Evolutionary conservation across 306 rosid genomes (phyloP), one percentile per base, ranked within the genome.

Genomic region (Delonix regia): DNA sequence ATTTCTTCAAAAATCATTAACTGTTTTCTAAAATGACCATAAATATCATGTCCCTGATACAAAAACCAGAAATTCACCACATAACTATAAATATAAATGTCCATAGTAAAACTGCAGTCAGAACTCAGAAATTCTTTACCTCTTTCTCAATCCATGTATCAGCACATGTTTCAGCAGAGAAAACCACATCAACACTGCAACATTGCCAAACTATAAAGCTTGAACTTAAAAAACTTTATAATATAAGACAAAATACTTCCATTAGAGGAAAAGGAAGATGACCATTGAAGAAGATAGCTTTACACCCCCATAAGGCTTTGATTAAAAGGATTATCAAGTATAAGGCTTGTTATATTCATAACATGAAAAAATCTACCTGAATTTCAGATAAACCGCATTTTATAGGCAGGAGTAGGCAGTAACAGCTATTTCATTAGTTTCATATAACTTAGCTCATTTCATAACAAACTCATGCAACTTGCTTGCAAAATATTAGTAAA

Each of bases 101-200:
- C 63, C 44, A 44, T 8, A 38, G 47, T 8, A 71, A 76, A 71
- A 70, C 9, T 82, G 25, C 64, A 28, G 27, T 59, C 16, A 12
- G 67, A 67, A 83, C 69, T 19, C 22, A 12, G 62, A 67, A 86
- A 72, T 19, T 72, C 61, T 30, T 77, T 81, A 94, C 98, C 97
- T 94, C 98, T 80, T 75, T 92, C 79, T 90, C 97, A 81, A 94
- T 94, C 98, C 98, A 94, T 18, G 94, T 84, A 92, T 92, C 98
- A 67, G 98, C 98, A 86, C 94, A 89, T 44, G 97, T 21, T 68
- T 92, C 92, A 56, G 80, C 85, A 19, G 97, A 83, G 92, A 81
- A 94, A 83, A 94, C 80, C 45, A 94, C 39, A 61, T 94, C 97
- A 30, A 94, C 80, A 59, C 98, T 94, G 97, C 88, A 87, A 86